Conservation (phyloP, 176 grass and related monocot species). For the Ampelocalamus luodianensis region DNA sequence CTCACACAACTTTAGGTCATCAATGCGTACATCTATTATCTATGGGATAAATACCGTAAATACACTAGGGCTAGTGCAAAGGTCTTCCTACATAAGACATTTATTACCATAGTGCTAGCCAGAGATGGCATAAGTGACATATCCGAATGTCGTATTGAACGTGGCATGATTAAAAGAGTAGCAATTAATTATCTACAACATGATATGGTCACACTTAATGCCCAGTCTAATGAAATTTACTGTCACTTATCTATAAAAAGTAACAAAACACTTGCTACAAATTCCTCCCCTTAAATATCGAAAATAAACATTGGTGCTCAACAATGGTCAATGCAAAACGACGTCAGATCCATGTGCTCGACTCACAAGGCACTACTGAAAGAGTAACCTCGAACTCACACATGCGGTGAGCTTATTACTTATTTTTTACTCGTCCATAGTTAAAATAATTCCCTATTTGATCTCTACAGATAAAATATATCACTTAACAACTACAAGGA, state of each 20-base stretch:
- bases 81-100: not conserved
- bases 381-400: not conserved
- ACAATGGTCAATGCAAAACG: not conserved
- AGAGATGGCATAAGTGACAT: not conserved
- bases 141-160: not conserved
- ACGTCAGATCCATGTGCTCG: not conserved
- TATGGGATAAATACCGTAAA: not conserved
- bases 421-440: too few species aligned
- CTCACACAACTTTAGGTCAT: not conserved
- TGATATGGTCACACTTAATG: not conserved
- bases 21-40: not conserved
- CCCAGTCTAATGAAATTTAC: not conserved
- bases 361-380: not conserved
- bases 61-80: not conserved
- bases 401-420: not conserved
- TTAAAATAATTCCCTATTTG: too few species aligned
- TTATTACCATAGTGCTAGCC: accelerated
- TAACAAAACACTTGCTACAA: not conserved
- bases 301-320: not conserved
- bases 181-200: not conserved
- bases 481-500: too few species aligned
- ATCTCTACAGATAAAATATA: too few species aligned
- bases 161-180: accelerated
- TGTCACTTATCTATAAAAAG: not conserved
- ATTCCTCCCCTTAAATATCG: not conserved